phyloP scores from a whole-genome alignment of 371 early-diverging fungal species.

The Nematocida ausubeli region DNA sequence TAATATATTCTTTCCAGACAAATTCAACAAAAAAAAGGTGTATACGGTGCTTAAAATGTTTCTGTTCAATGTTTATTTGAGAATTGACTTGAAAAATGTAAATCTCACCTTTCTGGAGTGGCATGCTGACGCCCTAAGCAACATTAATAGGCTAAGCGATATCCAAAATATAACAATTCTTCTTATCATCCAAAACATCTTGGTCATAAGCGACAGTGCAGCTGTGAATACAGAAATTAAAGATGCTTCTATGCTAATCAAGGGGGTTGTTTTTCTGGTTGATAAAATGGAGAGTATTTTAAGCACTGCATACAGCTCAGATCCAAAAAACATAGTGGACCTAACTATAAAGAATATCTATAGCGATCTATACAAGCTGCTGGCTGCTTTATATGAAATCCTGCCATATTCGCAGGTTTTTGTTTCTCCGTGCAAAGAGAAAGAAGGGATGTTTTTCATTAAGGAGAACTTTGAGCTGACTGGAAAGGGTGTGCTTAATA shows the following conservation, averaged over 20 bases:
- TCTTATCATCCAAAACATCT: not conserved
- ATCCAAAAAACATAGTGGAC: not conserved
- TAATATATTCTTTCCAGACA: not conserved
- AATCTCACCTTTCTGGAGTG: not conserved
- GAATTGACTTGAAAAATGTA: not conserved
- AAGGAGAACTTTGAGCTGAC: not conserved
- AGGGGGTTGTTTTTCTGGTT: too few relatives aligned
- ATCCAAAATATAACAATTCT: not conserved
- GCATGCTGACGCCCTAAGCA: not conserved
- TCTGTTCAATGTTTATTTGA: not conserved
- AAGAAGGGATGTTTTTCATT: not conserved
- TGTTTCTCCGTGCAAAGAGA: not conserved
- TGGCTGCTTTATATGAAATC: not conserved
- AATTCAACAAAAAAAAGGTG: not conserved
- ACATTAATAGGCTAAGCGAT: not conserved
- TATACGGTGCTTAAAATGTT: not conserved
- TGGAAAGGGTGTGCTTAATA: not conserved
- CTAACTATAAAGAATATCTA: not conserved
- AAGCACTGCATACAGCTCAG: too few relatives aligned
- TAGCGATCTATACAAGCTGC: not conserved
- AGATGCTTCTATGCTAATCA: too few relatives aligned
- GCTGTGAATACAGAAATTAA: too few relatives aligned
- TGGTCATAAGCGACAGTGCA: not conserved
- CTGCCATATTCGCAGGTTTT: not conserved
- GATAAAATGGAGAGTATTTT: too few relatives aligned